These are phyloP conservation scores for Hyaloperonospora arabidopsidis DNA, from an alignment of 352 stramenopile genomes.

Conservation along the genomic window DNA sequence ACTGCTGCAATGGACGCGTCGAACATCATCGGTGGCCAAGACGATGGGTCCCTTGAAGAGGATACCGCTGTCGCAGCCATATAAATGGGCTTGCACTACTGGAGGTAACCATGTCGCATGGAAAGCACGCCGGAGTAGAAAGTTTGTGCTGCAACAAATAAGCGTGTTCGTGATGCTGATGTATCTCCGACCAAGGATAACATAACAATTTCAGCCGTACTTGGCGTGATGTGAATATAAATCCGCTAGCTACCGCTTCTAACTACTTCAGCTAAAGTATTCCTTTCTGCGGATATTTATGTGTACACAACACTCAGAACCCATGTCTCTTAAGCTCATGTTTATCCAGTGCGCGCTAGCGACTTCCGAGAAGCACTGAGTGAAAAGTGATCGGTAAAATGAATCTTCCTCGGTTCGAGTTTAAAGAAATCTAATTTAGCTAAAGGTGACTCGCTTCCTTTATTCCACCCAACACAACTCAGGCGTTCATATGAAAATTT, in stretches of 20 bases:
- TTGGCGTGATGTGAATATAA: conserved; percentile 1
- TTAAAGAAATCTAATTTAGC: conserved; percentile 73
- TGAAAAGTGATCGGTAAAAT: conserved; percentile 65
- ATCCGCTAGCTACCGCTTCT: no score
- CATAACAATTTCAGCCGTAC: conserved; percentile 9
- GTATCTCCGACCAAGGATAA: conserved; percentile 13
- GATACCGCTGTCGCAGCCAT: conserved; percentile 8
- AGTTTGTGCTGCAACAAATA: conserved; percentile 12
- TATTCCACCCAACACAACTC: conserved; percentile 72
- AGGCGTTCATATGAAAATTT: conserved; percentile 58
- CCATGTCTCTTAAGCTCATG: conserved; percentile 30
- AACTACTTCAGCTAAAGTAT: conserved; percentile 28
- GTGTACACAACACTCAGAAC: conserved; percentile 15
- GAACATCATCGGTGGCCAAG: conserved; percentile 9
- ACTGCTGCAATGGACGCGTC: conserved; percentile 10
- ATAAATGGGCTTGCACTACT: conserved; percentile 18
- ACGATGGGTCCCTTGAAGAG: background rate
- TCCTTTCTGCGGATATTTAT: conserved; percentile 38
- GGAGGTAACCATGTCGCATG: conserved; percentile 7
- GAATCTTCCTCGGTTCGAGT: conserved; percentile 46
- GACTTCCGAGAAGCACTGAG: conserved; percentile 82
- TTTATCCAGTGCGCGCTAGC: conserved; percentile 71
- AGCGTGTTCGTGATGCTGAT: conserved; percentile 4
- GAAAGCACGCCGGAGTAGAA: conserved; percentile 23
- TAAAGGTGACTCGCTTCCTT: conserved; percentile 84